Conservation (phyloP, 2,329 filamentous ascomycete species). For the Fusarium mundagurra region DNA sequence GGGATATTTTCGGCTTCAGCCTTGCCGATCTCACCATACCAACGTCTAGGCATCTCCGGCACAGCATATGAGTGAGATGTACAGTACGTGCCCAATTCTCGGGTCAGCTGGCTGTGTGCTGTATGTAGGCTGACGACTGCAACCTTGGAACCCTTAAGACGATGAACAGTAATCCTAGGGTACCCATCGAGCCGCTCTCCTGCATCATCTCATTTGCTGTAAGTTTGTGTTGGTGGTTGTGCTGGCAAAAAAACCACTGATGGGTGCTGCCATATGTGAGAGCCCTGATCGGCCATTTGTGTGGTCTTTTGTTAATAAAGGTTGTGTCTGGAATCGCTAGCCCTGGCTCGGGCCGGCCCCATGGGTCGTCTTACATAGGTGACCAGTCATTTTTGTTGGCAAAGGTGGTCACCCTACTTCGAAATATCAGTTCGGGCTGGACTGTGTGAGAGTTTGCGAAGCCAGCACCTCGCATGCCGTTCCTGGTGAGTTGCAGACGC, state of each 20-base stretch:
- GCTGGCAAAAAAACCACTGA: constrained; percentile 32
- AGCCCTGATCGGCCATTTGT: constrained; percentile 15
- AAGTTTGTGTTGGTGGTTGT: constrained; percentile 20
- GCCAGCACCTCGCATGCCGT: constrained; percentile 21
- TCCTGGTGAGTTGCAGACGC: constrained; percentile 32
- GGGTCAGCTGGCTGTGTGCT: constrained; percentile 35
- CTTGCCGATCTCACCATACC: constrained; percentile 29
- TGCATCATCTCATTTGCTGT: constrained; percentile 16
- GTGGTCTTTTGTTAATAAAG: background rate
- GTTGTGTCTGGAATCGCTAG: constrained; percentile 13
- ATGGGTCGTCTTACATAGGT: constrained; percentile 42
- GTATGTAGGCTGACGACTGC: constrained; percentile 37
- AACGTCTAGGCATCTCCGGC: constrained; percentile 25
- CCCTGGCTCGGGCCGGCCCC: constrained; percentile 44
- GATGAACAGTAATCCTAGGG: background rate
- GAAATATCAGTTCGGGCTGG: constrained; percentile 20
- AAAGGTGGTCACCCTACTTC: constrained; percentile 23
- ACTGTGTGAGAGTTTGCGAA: constrained; percentile 24
- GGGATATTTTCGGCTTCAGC: constrained; percentile 25
- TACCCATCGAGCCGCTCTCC: constrained; percentile 3
- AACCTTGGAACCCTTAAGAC: constrained; percentile 11
- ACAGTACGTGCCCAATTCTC: constrained; percentile 2
- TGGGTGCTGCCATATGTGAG: constrained; percentile 18
- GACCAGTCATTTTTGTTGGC: constrained; percentile 38
- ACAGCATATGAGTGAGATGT: constrained; percentile 18